Base-by-base conservation (phyloP, 73 alveolate species). In the Blepharisma japonicum region DNA sequence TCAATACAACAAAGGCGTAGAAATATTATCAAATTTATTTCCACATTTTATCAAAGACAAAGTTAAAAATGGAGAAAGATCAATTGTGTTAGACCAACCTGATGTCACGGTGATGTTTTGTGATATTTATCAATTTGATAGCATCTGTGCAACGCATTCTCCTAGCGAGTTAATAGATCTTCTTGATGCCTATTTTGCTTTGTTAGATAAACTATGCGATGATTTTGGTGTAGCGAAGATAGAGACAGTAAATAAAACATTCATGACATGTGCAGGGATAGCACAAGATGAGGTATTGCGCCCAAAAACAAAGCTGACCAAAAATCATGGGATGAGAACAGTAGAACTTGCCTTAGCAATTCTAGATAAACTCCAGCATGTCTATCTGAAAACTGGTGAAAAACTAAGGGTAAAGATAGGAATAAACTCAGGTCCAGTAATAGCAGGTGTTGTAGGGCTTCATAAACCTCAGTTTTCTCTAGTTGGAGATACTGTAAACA, bases 401-500 rank as follows among this genome's bases (percentile, higher is more conserved):
- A 70, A 47, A 20, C 46, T 70, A 7, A 11, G 45, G 11, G 45
- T 96, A 20, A 96, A 95, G 85, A 70, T 97, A 6, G 99, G 99
- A 32, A 91, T 97, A 66, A 97, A 97, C 78, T 87, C 96, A 53
- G 99, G 99, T 18, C 86, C 94, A 56, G 99, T 96, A 7, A 91
- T 97, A 42, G 96, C 99, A 7, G 99, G 99, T 6, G 99, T 96
- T 45, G 97, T 98, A 8, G 99, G 99, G 7, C 94, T 87, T 45
- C 98, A 95, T 79, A 90, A 94, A 66, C 99, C 99, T 1, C 96
- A 97, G 84, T 98, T 96, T 88, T 90, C 98, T 32, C 86, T 98
- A 49, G 94, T 98, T 27, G 99, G 99, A 25, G 99, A 96, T 87
- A 95, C 99, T 20, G 99, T 97, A 23, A 96, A 97, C 92, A 97